Conservation (phyloP, 495 filamentous ascomycete species). For the Bombardia bombarda region DNA sequence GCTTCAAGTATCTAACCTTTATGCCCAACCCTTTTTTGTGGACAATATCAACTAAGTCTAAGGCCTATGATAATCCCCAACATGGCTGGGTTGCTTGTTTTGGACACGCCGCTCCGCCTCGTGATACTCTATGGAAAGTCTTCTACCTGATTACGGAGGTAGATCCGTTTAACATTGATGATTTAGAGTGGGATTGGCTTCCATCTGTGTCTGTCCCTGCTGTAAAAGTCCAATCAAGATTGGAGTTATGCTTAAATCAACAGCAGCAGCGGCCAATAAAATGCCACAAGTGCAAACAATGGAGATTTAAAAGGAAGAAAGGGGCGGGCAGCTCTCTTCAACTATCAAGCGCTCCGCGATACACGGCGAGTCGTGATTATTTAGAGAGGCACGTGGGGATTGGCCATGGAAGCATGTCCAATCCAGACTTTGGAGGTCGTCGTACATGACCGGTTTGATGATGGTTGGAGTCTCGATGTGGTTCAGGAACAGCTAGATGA, state of each 20-base stretch:
- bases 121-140: slow-evolving; percentile 13
- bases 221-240: slow-evolving; percentile 19
- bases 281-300: slow-evolving; percentile 31
- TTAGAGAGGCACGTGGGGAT: slow-evolving; percentile 30
- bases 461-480: slow-evolving; percentile 12
- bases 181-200: slow-evolving; percentile 20
- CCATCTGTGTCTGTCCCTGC: slow-evolving; percentile 22
- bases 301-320: slow-evolving; percentile 32
- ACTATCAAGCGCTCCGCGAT: slow-evolving; percentile 18
- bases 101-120: slow-evolving; percentile 17
- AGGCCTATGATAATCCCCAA: slow-evolving; percentile 16
- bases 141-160: slow-evolving; percentile 15
- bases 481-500: slow-evolving; percentile 20
- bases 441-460: slow-evolving; percentile 14
- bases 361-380: slow-evolving; percentile 19
- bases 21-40: slow-evolving; percentile 17
- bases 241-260: slow-evolving; percentile 18
- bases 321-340: slow-evolving; percentile 27
- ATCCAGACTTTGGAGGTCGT: slow-evolving; percentile 10
- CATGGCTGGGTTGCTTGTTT: slow-evolving; percentile 21
- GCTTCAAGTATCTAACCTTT: slow-evolving; percentile 27
- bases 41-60: slow-evolving; percentile 13
- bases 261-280: slow-evolving; percentile 22
- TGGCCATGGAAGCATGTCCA: slow-evolving; percentile 17
- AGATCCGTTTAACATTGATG: slow-evolving; percentile 19